A percentile compares a stretch with the other conserved stretches of the same genome.
Conservation (phyloP, 2,329 filamentous ascomycete species). For the Helotiales sp. region DNA sequence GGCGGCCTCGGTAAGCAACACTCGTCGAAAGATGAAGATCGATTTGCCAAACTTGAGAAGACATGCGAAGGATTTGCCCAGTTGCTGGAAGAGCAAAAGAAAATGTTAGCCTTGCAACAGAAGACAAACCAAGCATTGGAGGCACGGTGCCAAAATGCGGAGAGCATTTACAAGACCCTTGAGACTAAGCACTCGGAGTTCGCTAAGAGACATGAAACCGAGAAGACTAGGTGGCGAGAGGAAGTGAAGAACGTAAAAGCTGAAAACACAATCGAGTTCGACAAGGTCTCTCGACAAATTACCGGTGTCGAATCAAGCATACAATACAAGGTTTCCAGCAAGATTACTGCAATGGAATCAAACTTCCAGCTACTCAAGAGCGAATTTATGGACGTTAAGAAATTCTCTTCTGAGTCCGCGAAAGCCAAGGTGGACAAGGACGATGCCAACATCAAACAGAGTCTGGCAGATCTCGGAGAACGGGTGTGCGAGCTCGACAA, state of each 20-base stretch:
- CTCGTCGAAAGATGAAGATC: neutral
- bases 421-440: neutral
- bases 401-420: neutral
- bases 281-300: neutral
- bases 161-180: no score
- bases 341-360: neutral
- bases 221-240: neutral
- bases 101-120: conserved; percentile 4
- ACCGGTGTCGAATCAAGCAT: neutral
- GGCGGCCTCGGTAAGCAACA: neutral
- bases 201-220: neutral
- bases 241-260: neutral
- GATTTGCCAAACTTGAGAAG: conserved; percentile 4
- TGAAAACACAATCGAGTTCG: neutral
- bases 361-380: neutral
- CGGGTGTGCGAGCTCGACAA: neutral
- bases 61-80: conserved; percentile 5
- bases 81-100: conserved; percentile 8
- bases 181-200: neutral
- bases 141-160: neutral
- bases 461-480: neutral
- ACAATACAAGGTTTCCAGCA: no score
- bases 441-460: neutral
- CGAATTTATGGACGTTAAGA: neutral
- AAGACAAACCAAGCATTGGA: neutral